A percentile compares a stretch with the other conserved stretches of the same genome.
Conservation (phyloP, 225 moss, liverwort and hornwort genomes). For the Antitrichia curtipendula region DNA sequence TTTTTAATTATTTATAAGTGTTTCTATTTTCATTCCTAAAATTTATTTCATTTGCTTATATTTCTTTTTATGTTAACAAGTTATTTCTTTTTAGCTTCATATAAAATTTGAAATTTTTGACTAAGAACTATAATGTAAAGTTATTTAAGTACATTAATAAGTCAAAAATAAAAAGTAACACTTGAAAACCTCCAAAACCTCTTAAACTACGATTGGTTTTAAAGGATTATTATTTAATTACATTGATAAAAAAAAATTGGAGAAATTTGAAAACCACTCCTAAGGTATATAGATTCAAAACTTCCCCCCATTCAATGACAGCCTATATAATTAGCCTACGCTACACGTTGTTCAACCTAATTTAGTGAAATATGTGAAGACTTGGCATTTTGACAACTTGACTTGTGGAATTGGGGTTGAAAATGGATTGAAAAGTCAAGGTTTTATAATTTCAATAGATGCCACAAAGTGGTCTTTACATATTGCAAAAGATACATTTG, state of each 20-base stretch:
- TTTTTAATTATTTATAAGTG: too few relatives aligned
- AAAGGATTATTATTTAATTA: neutral
- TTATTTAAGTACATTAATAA: neutral
- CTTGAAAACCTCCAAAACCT: neutral
- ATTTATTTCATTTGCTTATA: neutral
- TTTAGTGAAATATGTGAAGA: neutral
- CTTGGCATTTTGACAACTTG: neutral
- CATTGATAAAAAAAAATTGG: neutral
- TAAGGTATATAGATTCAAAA: neutral
- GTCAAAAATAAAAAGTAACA: neutral
- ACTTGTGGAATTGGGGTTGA: neutral
- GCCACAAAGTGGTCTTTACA: neutral
- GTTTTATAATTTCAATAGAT: neutral
- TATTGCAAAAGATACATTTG: neutral
- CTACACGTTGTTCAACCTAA: neutral
- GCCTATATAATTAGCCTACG: fast-evolving
- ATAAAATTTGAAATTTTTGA: too few relatives aligned
- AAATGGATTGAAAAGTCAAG: neutral
- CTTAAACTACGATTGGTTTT: neutral
- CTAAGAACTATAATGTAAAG: neutral
- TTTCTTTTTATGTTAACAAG: neutral
- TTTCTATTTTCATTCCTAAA: neutral
- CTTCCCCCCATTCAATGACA: fast-evolving
- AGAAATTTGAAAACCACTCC: neutral
- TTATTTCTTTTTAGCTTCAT: neutral